Base-by-base conservation (phyloP, 2,329 filamentous ascomycete species). In the Orbilia oligospora region DNA sequence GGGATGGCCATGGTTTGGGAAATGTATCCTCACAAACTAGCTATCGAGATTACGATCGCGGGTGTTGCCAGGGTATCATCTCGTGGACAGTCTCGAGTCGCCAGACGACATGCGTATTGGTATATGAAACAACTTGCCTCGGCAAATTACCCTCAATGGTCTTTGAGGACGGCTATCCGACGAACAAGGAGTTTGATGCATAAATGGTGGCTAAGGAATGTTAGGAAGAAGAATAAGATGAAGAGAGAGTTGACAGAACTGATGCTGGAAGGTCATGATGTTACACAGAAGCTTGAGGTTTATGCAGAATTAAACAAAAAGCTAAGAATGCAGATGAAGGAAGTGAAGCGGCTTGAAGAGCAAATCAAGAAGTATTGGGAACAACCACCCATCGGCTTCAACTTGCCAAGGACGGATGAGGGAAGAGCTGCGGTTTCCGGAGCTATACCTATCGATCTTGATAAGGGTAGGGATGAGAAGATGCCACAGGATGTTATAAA, bases 1-100 rank as follows among this genome's bases (percentile, higher is more conserved):
- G 73, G 73, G n/a, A 77, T 77, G 73, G 51, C 51, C 5, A 12
- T 71, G 27, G 73, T 77, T 8, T 77, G 73, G 73, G 67, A 71
- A 2, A 58, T 68, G 53, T 63, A 41, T 20, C 67, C 68, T 2
- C 46, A 55, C 3, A 51, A 63, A 24, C 8, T 8, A 10, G 67
- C 55, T 30, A 30, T 71, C 4, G 67, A 77, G n/a, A 67, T 77
- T 33, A 77, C 67, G 14, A 56, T 77, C 12, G 61, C 53, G 2
- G 73, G 73, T 2, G 20, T 77, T 41, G 58, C 73, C 1, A 67
- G 73, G 41, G 10, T 77, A 6, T 33, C 67, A 27, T 68, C 65
- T 3, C 30, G 41, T 9, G 61, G 61, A 5, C 30, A 55, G 10
- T 12, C 41, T 6, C 49, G 24, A 5, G 53, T 67, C 16, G 58